Evolutionary conservation across 2,329 filamentous ascomycete species (phyloP), one percentile per base, ranked within the genome.

Genomic region (Venturia asperata): DNA sequence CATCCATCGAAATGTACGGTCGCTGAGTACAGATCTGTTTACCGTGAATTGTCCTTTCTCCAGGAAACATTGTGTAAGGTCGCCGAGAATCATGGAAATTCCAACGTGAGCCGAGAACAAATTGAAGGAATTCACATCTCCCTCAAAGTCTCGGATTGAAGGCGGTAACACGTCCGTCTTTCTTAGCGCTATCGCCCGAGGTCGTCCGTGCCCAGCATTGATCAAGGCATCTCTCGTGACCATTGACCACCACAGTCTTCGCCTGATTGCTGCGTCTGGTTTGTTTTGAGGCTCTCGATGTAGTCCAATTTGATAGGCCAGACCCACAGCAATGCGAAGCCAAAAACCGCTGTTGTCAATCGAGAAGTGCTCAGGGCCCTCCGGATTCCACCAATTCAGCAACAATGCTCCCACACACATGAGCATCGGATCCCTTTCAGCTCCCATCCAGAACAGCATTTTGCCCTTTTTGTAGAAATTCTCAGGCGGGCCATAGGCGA

Each of bases 341-440:
- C 78, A 80, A 66, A 80, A 79, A 13, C 76, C 74, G 64, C 77
- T 79, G 0, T 76, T 79, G 66, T 80, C 76, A 9, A 77, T 72
- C 13, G 77, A 79, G 19, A 77, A 71, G 56, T 73, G 71, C 63
- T 78, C 76, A 0, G 77, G 76, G 0, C 77, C 76, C 67, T 77
- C 75, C 0, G 77, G 77, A 60, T 78, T 79, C 69, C 76, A 79
- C 77, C 76, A 78, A 67, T 78, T 77, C 42, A 79, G 64, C 0
- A 78, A 67, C 52, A 75, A 74, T 9, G 75, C 72, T 11, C 75
- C 74, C 15, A 75, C 74, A 52, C 77, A 75, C 1, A 72, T 77
- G 49, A 78, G 73, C 60, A 79, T 72, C 5, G 77, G 74, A 60
- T 78, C 72, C 47, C 74, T 72, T 64, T 75, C 74, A 10, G 69